Percentiles rank a stretch among this genome's conserved stretches.
phyloP scores from a whole-genome alignment of 1,284 basidiomycete species.

The Cryptococcus wingfieldii region DNA sequence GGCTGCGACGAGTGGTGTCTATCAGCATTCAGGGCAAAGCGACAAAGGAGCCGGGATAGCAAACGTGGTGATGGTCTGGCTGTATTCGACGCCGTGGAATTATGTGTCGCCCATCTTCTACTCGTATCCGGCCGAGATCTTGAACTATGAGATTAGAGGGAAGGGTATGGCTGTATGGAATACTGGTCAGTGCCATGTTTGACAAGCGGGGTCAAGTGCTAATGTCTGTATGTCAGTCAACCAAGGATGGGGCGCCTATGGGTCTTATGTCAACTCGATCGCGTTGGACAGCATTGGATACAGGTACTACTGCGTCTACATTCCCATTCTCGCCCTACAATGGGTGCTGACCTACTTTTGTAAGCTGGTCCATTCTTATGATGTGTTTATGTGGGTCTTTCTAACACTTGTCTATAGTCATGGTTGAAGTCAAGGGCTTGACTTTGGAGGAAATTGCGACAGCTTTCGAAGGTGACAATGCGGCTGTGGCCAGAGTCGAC shows the following conservation, averaged over 20 bases:
- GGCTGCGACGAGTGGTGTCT: conserved; percentile 8
- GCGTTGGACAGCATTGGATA: conserved; percentile 8
- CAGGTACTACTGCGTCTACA: conserved; percentile 11
- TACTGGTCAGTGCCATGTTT: neutral
- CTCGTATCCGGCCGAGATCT: conserved; percentile 9
- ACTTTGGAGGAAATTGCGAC: conserved; percentile 47
- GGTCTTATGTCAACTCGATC: conserved; percentile 15
- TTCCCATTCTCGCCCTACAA: conserved; percentile 7
- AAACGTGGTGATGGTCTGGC: conserved; percentile 19
- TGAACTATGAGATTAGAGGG: conserved; percentile 6
- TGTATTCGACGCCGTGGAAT: conserved; percentile 18
- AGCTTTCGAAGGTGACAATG: conserved; percentile 31
- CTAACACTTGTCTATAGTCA: conserved; percentile 20
- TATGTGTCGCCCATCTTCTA: conserved; percentile 11
- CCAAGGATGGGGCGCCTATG: conserved; percentile 17
- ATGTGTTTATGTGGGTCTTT: no score
- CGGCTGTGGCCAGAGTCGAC: conserved; percentile 9
- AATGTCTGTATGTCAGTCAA: conserved; percentile 1
- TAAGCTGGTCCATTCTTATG: neutral
- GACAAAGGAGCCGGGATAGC: conserved; percentile 5
- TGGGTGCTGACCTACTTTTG: conserved; percentile 12
- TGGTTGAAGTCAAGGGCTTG: conserved; percentile 47
- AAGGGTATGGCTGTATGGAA: conserved; percentile 21
- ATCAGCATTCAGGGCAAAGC: neutral
- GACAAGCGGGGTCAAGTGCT: no score